Conservation (phyloP, 2,329 filamentous ascomycete genomes). For the Sporothrix dimorphospora region DNA sequence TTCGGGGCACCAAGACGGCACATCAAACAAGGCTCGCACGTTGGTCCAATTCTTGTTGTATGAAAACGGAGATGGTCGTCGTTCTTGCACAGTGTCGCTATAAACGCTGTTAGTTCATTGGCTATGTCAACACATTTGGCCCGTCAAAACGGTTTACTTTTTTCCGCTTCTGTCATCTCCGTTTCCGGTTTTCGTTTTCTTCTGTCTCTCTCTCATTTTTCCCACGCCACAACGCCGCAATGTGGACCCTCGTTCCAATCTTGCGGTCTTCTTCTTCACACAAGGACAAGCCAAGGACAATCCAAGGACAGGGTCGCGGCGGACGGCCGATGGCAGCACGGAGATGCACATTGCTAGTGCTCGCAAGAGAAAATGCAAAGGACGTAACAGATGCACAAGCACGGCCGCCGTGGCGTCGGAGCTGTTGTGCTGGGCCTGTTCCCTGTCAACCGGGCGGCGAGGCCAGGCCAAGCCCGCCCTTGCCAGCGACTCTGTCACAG, state of each 20-base stretch:
- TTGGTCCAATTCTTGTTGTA: not conserved
- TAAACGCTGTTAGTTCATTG: constrained; percentile 17
- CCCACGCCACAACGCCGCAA: too few species aligned
- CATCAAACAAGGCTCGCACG: not conserved
- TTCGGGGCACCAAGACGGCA: not conserved
- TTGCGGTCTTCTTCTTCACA: too few species aligned
- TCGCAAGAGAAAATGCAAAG: not conserved
- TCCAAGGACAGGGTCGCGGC: constrained; percentile 4
- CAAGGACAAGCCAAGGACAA: too few species aligned
- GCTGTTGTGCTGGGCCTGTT: constrained; percentile 8
- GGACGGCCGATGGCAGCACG: constrained; percentile 19
- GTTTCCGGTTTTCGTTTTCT: not conserved
- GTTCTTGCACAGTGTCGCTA: not conserved
- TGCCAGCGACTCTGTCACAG: not conserved
- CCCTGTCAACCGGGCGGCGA: not conserved
- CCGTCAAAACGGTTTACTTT: constrained; percentile 5
- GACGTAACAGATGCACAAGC: not conserved
- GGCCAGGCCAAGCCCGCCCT: not conserved
- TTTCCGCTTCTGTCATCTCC: not conserved
- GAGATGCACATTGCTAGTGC: not conserved
- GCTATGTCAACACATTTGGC: not conserved
- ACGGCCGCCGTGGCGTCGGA: constrained; percentile 2
- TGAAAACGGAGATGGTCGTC: not conserved
- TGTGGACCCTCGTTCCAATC: too few species aligned
- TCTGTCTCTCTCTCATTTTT: not conserved